Evolutionary conservation across 2,329 filamentous ascomycete species (phyloP).

Genomic region (Fusarium coffeatum): DNA sequence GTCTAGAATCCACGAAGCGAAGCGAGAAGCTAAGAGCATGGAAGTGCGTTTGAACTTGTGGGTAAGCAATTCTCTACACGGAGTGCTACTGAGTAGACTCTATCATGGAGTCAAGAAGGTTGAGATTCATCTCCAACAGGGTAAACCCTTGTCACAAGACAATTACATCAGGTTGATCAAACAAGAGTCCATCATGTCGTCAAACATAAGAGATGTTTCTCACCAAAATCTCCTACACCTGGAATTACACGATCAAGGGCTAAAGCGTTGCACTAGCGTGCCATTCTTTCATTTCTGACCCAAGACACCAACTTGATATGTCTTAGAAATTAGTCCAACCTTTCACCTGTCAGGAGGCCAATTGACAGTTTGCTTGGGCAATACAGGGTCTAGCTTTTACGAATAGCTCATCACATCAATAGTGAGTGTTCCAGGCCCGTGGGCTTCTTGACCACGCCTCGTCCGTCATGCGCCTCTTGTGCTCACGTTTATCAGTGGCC

Average conservation of each 20-base stretch:
- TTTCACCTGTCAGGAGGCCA: conserved; percentile 6
- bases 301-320: conserved; percentile 11
- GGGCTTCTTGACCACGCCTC: conserved; percentile 26
- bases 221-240: too few species aligned
- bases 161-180: neutral
- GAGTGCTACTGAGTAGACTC: neutral
- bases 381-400: conserved; percentile 4
- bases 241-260: neutral
- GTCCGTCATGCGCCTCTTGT: conserved; percentile 36
- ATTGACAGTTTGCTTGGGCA: conserved; percentile 19
- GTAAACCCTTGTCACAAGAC: neutral
- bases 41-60: neutral
- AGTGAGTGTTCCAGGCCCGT: conserved; percentile 30
- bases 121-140: neutral
- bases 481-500: conserved; percentile 26
- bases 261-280: neutral
- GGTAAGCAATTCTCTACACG: neutral
- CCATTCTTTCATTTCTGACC: neutral
- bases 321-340: neutral
- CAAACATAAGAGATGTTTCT: neutral
- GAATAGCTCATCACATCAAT: conserved; percentile 30
- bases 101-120: neutral
- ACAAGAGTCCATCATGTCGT: neutral
- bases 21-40: neutral
- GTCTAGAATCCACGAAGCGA: conserved; percentile 24